Evolutionary conservation across 2,329 filamentous ascomycete genomes (phyloP).

Genomic region (Fusarium pilosicola): DNA sequence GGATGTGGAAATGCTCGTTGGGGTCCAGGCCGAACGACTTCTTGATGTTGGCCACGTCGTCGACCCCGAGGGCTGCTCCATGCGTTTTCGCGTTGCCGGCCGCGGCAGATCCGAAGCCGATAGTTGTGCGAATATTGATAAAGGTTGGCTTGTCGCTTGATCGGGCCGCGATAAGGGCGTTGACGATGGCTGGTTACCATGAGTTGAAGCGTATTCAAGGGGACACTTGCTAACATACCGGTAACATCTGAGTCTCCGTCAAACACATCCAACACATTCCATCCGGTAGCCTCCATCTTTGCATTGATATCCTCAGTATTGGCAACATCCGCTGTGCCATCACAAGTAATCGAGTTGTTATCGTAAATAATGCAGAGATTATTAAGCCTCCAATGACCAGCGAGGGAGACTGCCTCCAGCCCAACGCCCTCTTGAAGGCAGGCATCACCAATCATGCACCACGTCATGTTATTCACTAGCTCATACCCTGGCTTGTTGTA

Average conservation of each 20-base stretch:
- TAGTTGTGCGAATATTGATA: background rate
- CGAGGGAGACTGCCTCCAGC: slow-evolving; percentile 51
- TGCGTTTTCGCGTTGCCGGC: background rate
- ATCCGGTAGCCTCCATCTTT: slow-evolving; percentile 65
- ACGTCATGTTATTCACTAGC: slow-evolving; percentile 57
- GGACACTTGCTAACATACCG: background rate
- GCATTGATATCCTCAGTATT: slow-evolving; percentile 64
- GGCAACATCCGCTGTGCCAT: slow-evolving; percentile 62
- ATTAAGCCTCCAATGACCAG: background rate
- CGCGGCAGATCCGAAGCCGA: background rate
- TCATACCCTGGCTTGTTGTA: background rate
- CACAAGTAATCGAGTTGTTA: slow-evolving; percentile 57
- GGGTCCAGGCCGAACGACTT: background rate
- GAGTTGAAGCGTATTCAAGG: background rate
- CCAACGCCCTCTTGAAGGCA: slow-evolving; percentile 66
- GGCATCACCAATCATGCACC: slow-evolving; percentile 65
- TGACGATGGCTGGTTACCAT: background rate
- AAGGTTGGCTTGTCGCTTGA: background rate
- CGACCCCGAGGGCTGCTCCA: background rate
- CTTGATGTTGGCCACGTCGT: background rate
- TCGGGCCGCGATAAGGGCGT: background rate
- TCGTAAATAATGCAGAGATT: background rate
- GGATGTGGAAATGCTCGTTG: background rate
- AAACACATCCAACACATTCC: slow-evolving; percentile 55
- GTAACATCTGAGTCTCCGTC: background rate